phyloP scores from a whole-genome alignment of 2,329 filamentous ascomycete species.

The Aureobasidium musti region DNA sequence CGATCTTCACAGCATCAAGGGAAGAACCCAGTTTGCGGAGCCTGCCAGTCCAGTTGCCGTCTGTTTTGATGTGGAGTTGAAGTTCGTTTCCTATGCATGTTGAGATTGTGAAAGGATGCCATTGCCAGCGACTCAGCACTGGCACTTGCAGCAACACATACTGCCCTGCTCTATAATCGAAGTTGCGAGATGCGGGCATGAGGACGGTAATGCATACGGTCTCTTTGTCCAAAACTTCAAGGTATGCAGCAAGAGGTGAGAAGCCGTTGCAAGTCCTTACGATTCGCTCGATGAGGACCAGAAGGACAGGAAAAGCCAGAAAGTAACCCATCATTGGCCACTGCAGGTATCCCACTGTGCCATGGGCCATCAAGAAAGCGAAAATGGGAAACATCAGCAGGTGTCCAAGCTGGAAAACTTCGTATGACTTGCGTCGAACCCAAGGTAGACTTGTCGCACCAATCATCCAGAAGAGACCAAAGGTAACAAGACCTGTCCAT shows the following conservation, averaged over 20 bases:
- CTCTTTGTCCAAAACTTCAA: slow-evolving; percentile 56
- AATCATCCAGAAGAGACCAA: slow-evolving; percentile 55
- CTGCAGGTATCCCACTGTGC: slow-evolving; percentile 54
- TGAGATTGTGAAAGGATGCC: slow-evolving; percentile 63
- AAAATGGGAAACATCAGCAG: slow-evolving; percentile 62
- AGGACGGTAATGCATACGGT: slow-evolving; percentile 55
- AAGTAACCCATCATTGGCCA: slow-evolving; percentile 61
- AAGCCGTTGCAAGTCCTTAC: slow-evolving; percentile 54
- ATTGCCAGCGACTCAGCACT: slow-evolving; percentile 56
- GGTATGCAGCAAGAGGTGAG: slow-evolving; percentile 51
- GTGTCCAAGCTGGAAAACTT: slow-evolving; percentile 60
- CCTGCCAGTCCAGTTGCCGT: slow-evolving; percentile 58
- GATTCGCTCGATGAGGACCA: slow-evolving; percentile 54
- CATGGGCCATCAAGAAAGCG: slow-evolving; percentile 58
- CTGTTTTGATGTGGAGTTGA: slow-evolving; percentile 60
- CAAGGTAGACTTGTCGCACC: slow-evolving; percentile 54
- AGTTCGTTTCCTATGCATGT: slow-evolving; percentile 56
- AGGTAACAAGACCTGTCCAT: slow-evolving; percentile 53
- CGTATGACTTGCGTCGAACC: slow-evolving; percentile 56
- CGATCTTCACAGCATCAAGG: slow-evolving; percentile 41
- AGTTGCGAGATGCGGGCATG: slow-evolving; percentile 53
- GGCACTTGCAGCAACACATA: slow-evolving; percentile 61
- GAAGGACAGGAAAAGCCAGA: slow-evolving; percentile 55
- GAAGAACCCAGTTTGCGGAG: slow-evolving; percentile 44
- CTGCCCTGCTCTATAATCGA: slow-evolving; percentile 59